Base-by-base conservation (phyloP, 352 stramenopile genomes). In the Globisporangium radiosum region DNA sequence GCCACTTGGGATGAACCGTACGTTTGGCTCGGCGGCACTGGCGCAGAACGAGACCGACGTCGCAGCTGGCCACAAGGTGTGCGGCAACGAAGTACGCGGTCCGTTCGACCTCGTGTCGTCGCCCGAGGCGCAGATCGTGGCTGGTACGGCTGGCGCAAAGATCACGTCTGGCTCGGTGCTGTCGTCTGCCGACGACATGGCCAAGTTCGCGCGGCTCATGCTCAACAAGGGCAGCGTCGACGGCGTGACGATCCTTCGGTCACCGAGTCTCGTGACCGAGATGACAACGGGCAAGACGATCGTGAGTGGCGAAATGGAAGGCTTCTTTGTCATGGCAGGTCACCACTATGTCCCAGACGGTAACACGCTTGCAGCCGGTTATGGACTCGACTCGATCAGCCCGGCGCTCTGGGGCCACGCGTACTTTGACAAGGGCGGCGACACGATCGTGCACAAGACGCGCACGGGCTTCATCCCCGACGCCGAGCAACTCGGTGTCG, bases 391-490 rank as follows among this genome's bases (percentile, higher is more conserved):
- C 48, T 77, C 73, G 51, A 61, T 85, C 47, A 71, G 69, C 0
- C 64, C 74, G 13, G 76, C 69, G 0, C 70, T 87, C 48, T 87
- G 76, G 76, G 81, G 81, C 4, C 72, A 86, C 56, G 70, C 75
- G 36, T 88, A 90, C 57, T 70, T 72, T 25, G 81, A 90, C 64
- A 90, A 90, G 60, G 76, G 78, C 39, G 78, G 76, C 3, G 81
- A 90, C 60, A 82, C 75, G 2, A 25, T 60, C 1, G 59, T 73
- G 2, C 78, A 88, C 49, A 65, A 85, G 7, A 87, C 78, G 6
- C 72, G 78, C 15, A 87, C 73, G 3, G 78, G 81, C 0, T 81
- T 87, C 36, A 49, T 71, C 2, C 76, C 78, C 1, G 59, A 71
- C 5, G 64, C 68, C 3, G 64, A 69, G 9, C 58, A 85, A 15